Percentiles rank a stretch among this genome's conserved stretches.
phyloP scores from a whole-genome alignment of 345 rosid genomes.

The Gossypioides kirkii region DNA sequence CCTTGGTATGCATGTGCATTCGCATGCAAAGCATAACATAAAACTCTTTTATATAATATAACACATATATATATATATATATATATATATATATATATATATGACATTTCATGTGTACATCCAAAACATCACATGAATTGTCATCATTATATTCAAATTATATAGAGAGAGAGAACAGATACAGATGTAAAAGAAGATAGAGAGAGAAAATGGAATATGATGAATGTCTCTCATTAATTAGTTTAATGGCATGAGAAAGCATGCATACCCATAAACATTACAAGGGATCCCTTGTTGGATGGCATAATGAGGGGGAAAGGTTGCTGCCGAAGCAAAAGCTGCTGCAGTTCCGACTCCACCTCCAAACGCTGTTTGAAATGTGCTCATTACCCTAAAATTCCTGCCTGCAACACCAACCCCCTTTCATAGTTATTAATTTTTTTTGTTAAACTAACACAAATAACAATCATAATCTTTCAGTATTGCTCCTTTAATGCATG shows the following conservation, averaged over 20 bases:
- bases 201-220: background rate
- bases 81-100: no score
- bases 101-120: background rate
- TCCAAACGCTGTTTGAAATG: slow-evolving; percentile 74
- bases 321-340: slow-evolving; percentile 70
- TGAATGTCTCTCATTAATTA: background rate
- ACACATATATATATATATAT: background rate
- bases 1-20: background rate
- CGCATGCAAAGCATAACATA: background rate
- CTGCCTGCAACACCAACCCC: slow-evolving; percentile 26
- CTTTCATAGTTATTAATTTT: background rate
- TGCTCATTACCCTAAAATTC: slow-evolving; percentile 62
- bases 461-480: background rate
- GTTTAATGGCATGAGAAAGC: slow-evolving; percentile 4
- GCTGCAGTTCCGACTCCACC: slow-evolving; percentile 35
- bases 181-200: background rate
- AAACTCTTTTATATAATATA: no score
- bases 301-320: slow-evolving; percentile 82
- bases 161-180: background rate
- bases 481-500: background rate
- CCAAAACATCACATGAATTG: background rate
- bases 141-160: background rate
- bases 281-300: slow-evolving; percentile 78
- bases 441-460: background rate
- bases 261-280: slow-evolving; percentile 61